Percentiles rank a stretch among this genome's conserved stretches.
phyloP scores from a whole-genome alignment of 192 early-diverging fungal species.

The Backusella tarrabulga region DNA sequence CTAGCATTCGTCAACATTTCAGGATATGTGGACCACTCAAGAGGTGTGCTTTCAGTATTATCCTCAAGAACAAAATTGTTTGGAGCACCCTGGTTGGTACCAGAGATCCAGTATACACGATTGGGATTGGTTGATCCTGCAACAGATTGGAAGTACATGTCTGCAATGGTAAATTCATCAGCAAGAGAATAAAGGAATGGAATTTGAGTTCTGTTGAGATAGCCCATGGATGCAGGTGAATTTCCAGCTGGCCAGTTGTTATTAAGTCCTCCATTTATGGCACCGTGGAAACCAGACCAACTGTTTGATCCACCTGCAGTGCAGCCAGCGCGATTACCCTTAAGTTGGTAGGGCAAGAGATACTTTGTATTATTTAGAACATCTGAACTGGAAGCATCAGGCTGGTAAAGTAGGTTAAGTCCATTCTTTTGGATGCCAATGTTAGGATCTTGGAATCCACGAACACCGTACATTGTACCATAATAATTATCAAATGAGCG shows the following conservation, averaged over 20 bases:
- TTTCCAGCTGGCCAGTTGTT: conserved; percentile 25
- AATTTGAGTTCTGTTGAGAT: conserved; percentile 19
- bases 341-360: conserved; percentile 19
- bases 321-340: conserved; percentile 25
- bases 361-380: conserved; percentile 13
- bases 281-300: conserved; percentile 16
- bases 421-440: conserved; percentile 24
- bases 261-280: conserved; percentile 15
- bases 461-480: conserved; percentile 24
- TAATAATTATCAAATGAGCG: conserved; percentile 26
- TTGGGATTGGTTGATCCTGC: conserved; percentile 20
- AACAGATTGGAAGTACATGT: conserved; percentile 23
- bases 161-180: conserved; percentile 25
- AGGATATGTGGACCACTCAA: conserved; percentile 22
- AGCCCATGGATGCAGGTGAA: conserved; percentile 21
- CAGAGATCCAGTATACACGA: conserved; percentile 9
- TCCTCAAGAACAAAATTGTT: conserved; percentile 21
- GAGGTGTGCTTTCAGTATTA: conserved; percentile 15
- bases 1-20: conserved; percentile 20
- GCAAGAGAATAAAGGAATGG: conserved; percentile 20
- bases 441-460: conserved; percentile 28
- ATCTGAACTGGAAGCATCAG: conserved; percentile 8
- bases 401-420: conserved; percentile 21
- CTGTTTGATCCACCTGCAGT: conserved; percentile 22
- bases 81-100: background rate